Evolutionary conservation across 2,329 filamentous ascomycete genomes (phyloP), one percentile per base, ranked within the genome.

Genomic region (Trichoderma hamatum): DNA sequence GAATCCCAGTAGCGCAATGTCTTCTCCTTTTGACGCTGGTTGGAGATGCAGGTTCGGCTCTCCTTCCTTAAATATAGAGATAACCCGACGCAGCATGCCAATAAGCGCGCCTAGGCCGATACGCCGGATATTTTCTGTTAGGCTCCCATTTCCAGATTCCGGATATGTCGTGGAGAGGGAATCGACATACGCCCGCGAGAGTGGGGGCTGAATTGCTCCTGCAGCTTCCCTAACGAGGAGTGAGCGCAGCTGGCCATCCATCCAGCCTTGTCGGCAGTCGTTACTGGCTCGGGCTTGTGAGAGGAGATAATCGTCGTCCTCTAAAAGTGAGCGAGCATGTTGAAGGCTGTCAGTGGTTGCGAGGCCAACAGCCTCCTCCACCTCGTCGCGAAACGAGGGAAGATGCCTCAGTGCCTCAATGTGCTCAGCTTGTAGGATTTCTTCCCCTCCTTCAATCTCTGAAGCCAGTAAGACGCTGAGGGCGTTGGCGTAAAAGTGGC

Each of bases 401-500:
- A 93, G 80, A 69, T 86, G 90, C 43, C 92, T 87, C 9, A 92
- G 78, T 13, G 90, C 89, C 72, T 92, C 87, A 9, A 91, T 78
- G 72, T 92, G 90, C 70, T 90, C 86, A 1, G 80, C 74, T 62
- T 90, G 84, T 1, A 92, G 72, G 28, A 52, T 61, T n/a, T 64
- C 54, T n/a, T 62, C 65, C 16, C 76, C 71, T 19, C 75, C 69
- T 7, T 77, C 72, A 55, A 74, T 72, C 46, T 70, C 73, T 28
- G 71, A 70, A 2, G 80, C 80, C 11, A 89, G 78, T 39, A 95
- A 84, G 4, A 93, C 78, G 70, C 89, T 92, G 3, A 94, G 82
- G 0, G 90, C 88, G 73, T 94, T 95, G 49, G 90, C 91, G 73
- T 93, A 95, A 75, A 92, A 95, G 76, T 94, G 91, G 69, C 90